A percentile compares a stretch with the other conserved stretches of the same genome.
Conservation (phyloP, 768 basidiomycete species). For the Kwoniella shandongensis region DNA sequence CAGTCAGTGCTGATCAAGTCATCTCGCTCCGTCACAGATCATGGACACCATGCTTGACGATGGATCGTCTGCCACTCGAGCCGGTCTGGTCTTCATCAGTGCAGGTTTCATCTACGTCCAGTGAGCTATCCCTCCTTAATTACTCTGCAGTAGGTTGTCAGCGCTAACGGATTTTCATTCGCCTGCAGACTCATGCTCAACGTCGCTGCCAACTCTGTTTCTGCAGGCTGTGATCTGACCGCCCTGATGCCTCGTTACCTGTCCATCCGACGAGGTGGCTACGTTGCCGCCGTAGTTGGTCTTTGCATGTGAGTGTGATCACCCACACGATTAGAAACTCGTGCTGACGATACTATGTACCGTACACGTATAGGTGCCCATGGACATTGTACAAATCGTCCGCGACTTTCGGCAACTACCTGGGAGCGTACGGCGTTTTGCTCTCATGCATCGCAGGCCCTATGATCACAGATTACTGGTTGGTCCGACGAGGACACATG, state of each 20-base stretch:
- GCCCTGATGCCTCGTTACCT: conserved; percentile 75
- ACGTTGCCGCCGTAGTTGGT: conserved; percentile 75
- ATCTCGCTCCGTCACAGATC: conserved; percentile 54
- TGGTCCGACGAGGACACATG: conserved; percentile 69
- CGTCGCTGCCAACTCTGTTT: conserved; percentile 73
- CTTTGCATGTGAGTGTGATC: conserved; percentile 61
- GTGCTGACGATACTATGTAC: too few relatives aligned
- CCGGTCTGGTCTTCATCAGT: conserved; percentile 74
- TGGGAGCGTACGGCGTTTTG: conserved; percentile 77
- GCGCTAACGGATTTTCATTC: not conserved
- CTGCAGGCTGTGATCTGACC: conserved; percentile 79
- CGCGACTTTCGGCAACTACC: conserved; percentile 75
- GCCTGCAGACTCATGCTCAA: conserved; percentile 38
- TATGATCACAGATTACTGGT: conserved; percentile 79
- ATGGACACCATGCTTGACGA: conserved; percentile 68
- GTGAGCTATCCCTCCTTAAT: conserved; percentile 15
- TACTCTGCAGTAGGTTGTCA: not conserved
- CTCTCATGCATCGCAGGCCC: conserved; percentile 70
- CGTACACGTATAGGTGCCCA: too few relatives aligned
- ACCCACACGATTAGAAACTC: too few relatives aligned
- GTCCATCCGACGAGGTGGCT: conserved; percentile 81
- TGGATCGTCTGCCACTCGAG: conserved; percentile 67
- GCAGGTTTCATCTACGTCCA: conserved; percentile 77
- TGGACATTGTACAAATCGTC: conserved; percentile 69
- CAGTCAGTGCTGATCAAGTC: too few relatives aligned